A percentile compares a stretch with the other conserved stretches of the same genome.
phyloP scores from a whole-genome alignment of 2,329 filamentous ascomycete species.

The Pseudopyrenochaeta lycopersici region DNA sequence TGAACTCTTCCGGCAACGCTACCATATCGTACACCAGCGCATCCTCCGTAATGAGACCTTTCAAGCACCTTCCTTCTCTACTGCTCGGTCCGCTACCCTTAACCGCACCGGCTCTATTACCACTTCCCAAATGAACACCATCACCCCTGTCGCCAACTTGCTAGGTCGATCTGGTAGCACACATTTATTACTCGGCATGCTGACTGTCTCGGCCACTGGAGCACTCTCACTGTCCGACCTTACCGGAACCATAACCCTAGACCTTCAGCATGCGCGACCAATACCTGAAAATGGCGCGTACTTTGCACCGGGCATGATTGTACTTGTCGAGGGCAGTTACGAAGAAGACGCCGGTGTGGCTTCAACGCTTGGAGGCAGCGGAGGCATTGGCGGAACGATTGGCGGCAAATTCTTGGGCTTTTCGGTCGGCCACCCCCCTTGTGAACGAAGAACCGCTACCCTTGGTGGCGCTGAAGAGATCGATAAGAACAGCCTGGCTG shows the following conservation, averaged over 20 bases:
- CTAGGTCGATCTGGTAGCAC: constrained; percentile 82
- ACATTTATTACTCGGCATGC: constrained; percentile 86
- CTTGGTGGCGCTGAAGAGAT: constrained; percentile 70
- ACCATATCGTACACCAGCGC: constrained; percentile 90
- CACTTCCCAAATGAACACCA: constrained; percentile 72
- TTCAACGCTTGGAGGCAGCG: constrained; percentile 71
- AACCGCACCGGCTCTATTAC: constrained; percentile 66
- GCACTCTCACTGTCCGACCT: constrained; percentile 84
- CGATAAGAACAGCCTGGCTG: constrained; percentile 48
- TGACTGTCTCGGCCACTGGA: constrained; percentile 82
- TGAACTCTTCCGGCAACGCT: constrained; percentile 84
- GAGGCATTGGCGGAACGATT: constrained; percentile 87
- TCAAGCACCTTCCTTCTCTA: constrained; percentile 79
- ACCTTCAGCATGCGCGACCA: constrained; percentile 80
- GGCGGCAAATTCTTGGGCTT: constrained; percentile 92
- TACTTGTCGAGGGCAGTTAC: constrained; percentile 94
- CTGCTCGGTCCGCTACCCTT: constrained; percentile 60
- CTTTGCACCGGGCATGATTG: constrained; percentile 96
- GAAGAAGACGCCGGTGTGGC: constrained; percentile 79
- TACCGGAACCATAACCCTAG: constrained; percentile 85
- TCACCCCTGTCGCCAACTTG: constrained; percentile 83
- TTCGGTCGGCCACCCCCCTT: constrained; percentile 89
- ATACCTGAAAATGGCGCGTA: constrained; percentile 88
- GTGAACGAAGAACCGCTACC: constrained; percentile 82
- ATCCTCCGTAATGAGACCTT: constrained; percentile 93